These are phyloP conservation scores for Lentinus polychrous DNA, from an alignment of 1,284 basidiomycete genomes.

Conservation along the genomic window DNA sequence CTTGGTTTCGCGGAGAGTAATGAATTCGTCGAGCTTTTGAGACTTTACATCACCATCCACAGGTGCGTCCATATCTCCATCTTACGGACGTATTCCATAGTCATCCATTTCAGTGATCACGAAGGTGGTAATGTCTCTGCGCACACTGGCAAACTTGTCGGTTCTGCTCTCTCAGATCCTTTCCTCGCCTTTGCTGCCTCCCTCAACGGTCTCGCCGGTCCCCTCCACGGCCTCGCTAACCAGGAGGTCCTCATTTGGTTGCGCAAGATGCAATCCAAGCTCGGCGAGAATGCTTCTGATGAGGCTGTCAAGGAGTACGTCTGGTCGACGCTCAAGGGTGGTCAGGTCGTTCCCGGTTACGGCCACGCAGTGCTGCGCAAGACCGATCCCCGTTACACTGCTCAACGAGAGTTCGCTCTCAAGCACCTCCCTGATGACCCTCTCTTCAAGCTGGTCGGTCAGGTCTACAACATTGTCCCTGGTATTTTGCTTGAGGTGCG, in stretches of 20 bases:
- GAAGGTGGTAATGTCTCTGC: conserved; percentile 98
- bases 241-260: conserved; percentile 92
- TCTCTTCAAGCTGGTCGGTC: conserved; percentile 88
- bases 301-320: conserved; percentile 89
- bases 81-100: conserved; percentile 13
- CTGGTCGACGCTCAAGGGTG: conserved; percentile 86
- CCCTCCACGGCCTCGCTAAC: conserved; percentile 95
- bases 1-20: conserved; percentile 90
- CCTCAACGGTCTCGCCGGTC: conserved; percentile 94
- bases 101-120: conserved; percentile 63
- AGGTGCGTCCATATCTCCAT: conserved; percentile 32
- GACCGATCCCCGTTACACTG: conserved; percentile 96
- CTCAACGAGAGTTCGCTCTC: conserved; percentile 90
- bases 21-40: conserved; percentile 90
- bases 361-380: conserved; percentile 96
- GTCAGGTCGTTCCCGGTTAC: conserved; percentile 91
- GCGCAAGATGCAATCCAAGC: conserved; percentile 81
- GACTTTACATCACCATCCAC: conserved; percentile 98
- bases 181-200: conserved; percentile 94
- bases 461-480: conserved; percentile 92
- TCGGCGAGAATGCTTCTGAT: conserved; percentile 78
- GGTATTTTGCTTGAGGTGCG: conserved; percentile 81
- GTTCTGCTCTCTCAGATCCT: conserved; percentile 95
- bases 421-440: conserved; percentile 86
- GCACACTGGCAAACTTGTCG: conserved; percentile 95